Base-by-base conservation (phyloP, 2,329 filamentous ascomycete genomes). In the Lachnellula suecica region DNA sequence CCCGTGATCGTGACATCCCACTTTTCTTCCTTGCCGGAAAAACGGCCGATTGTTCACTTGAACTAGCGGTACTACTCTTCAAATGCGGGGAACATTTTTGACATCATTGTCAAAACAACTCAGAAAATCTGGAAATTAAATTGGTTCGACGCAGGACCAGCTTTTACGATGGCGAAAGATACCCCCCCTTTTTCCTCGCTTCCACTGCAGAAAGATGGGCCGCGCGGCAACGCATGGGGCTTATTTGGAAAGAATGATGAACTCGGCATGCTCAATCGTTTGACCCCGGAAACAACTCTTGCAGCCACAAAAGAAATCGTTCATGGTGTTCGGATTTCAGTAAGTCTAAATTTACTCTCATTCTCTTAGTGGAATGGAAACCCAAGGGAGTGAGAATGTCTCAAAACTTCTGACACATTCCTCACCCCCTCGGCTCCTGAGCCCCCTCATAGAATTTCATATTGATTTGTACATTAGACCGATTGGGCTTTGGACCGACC, bases 201-300 rank as follows among this genome's bases (percentile, higher is more conserved):
- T 2, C 73, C 74, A 2, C 61, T 69, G 6, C 67, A 72, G 24
- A 58, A 71, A 37, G 68, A 66, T 17, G 72, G 73, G 57, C 74
- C 73, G 1, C 65, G 70, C 54, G 72, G 71, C 47, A 71, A 69
- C 50, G 65, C 69, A 5, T 78, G 74, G 74, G 74, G 74, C 4
- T 49, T 76, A 4, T 68, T 72, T 45, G 75, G 75, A 47, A 61
- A 70, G 38, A 71, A 73, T 41, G 73, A 77, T 58, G 57, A 72
- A 20, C 67, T 71, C 22, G 75, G 75, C 2, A 73, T 70, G 10
- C 61, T 77, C 17, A 77, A 78, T 56, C 63, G 72, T 4, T 63
- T 78, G 35, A 77, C 73, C 0, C 68, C 70, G 1, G 68, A 72
- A 3, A 69, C 71, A 0, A 67, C 74, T 17, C 64, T 68, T 38